These are phyloP conservation scores for barley (Hordeum vulgare) DNA, from an alignment of 176 grass and related monocot species.

Conservation along the genomic window MorexV3_pseudomolecules_assembly NC_058523.1:59640471-59640970, in stretches of 20 bases:
- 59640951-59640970: background rate
- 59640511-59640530: constrained; percentile 93
- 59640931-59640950: background rate
- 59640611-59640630: background rate
- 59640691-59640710: constrained; percentile 81
- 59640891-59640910: constrained; percentile 97
- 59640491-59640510: constrained; percentile 89
- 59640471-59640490: constrained; percentile 61
- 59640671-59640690: constrained; percentile 39
- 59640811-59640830: background rate
- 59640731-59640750: constrained; percentile 90
- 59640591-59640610: constrained; percentile 68
- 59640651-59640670: background rate
- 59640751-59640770: constrained; percentile 10
- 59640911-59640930: constrained; percentile 98
- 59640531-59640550: constrained; percentile 90
- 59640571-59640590: constrained; percentile 68
- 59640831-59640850: background rate
- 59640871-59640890: constrained; percentile 77
- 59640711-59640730: constrained; percentile 89
- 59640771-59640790: background rate
- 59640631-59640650: background rate
- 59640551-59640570: constrained; percentile 81
- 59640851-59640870: constrained; percentile 81
- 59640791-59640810: background rate